phyloP scores from a whole-genome alignment of 2,329 filamentous ascomycete species.

The Aquanectria penicillioides region DNA sequence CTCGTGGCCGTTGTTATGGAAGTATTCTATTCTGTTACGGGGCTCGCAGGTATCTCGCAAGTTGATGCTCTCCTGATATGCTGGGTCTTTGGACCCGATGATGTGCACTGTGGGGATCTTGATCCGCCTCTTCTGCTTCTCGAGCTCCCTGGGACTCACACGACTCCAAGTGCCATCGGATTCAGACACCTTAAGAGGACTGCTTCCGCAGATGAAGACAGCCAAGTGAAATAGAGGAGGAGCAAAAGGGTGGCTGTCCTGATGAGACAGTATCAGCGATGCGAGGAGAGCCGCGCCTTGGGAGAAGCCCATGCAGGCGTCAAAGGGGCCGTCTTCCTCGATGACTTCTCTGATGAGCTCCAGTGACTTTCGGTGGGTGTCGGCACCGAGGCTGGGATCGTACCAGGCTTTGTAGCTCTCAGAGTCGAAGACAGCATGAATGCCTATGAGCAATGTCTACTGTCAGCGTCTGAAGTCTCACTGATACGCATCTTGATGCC shows the following conservation, averaged over 20 bases:
- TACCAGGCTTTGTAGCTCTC: slow-evolving; percentile 13
- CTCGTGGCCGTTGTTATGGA: slow-evolving; percentile 1
- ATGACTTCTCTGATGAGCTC: slow-evolving; percentile 6
- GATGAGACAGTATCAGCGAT: slow-evolving; percentile 2
- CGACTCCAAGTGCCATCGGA: slow-evolving; percentile 1
- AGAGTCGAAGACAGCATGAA: not conserved
- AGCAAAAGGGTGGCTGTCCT: not conserved
- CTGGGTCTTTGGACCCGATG: not conserved
- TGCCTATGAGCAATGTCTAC: not conserved
- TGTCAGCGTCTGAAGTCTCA: no score
- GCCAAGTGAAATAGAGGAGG: not conserved
- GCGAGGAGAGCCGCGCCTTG: slow-evolving; percentile 9
- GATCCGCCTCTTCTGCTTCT: not conserved
- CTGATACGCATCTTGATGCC: no score
- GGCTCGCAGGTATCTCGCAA: slow-evolving; percentile 12
- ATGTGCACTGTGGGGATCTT: slow-evolving; percentile 13
- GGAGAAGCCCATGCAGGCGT: slow-evolving; percentile 12
- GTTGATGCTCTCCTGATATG: slow-evolving; percentile 11
- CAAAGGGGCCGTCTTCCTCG: slow-evolving; percentile 7
- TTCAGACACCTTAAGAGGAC: not conserved
- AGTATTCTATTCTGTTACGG: slow-evolving; percentile 1
- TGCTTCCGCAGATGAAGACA: slow-evolving; percentile 19
- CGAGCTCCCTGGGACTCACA: not conserved
- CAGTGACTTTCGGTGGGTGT: not conserved
- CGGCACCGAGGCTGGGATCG: not conserved